Conservation (phyloP, 805 yeast genomes). For the Barnettozyma vustinii region DNA sequence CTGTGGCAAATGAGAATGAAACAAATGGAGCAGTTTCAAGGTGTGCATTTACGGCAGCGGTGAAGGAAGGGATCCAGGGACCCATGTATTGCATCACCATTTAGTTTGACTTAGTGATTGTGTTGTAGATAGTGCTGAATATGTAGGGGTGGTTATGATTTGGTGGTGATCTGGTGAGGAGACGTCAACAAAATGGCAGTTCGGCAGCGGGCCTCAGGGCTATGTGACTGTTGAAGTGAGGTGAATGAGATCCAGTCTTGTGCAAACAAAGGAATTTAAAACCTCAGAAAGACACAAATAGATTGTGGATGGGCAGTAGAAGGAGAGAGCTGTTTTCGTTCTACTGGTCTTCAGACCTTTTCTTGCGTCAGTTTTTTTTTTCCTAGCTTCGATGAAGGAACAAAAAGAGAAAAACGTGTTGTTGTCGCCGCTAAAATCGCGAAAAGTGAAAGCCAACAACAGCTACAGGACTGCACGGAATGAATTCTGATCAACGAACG, state of each 20-base stretch:
- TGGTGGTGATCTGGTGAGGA: neutral
- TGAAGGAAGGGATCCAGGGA: constrained; percentile 72
- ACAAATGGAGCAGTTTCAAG: constrained; percentile 43
- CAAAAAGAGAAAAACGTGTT: neutral
- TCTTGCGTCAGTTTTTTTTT: neutral
- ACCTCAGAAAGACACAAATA: neutral
- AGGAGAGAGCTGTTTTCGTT: neutral
- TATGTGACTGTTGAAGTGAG: neutral
- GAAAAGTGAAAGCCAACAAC: neutral
- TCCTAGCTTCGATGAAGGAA: neutral
- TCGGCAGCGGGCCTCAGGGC: neutral
- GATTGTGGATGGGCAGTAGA: neutral
- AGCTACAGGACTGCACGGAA: neutral
- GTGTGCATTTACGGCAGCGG: constrained; percentile 46
- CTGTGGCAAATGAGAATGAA: constrained; percentile 64
- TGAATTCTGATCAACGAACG: neutral
- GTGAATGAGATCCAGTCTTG: neutral
- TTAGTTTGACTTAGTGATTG: neutral
- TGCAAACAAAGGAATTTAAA: neutral
- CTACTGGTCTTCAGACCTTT: neutral
- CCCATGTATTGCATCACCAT: constrained; percentile 43
- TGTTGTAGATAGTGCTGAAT: neutral
- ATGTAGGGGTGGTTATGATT: neutral
- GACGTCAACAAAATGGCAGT: neutral
- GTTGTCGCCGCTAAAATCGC: neutral